Percentiles rank a stretch among this genome's conserved stretches.
phyloP scores from a whole-genome alignment of 345 rosid genomes.

The Citrus trifoliata region DNA sequence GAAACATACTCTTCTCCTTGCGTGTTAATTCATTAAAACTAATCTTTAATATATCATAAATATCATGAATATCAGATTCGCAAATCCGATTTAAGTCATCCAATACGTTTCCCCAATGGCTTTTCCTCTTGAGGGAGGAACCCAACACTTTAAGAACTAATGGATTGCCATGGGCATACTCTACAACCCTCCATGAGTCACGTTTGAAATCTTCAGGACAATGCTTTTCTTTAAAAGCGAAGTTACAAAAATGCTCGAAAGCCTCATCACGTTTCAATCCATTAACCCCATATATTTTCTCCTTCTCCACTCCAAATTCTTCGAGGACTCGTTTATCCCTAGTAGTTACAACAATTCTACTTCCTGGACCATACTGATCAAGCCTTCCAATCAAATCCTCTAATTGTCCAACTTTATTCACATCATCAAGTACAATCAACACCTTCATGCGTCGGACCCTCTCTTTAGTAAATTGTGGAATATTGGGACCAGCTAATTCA shows the following conservation, averaged over 20 bases:
- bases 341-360: not conserved
- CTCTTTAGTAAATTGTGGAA: not conserved
- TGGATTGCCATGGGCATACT: slow-evolving; percentile 17
- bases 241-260: not conserved
- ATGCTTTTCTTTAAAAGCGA: not conserved
- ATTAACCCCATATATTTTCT: not conserved
- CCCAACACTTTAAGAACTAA: not conserved
- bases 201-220: not conserved
- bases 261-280: not conserved
- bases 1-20: slow-evolving; percentile 26
- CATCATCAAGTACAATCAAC: not conserved
- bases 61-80: not conserved
- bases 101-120: not conserved
- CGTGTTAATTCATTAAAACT: slow-evolving; percentile 3
- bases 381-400: not conserved
- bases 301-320: not conserved
- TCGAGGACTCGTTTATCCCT: not conserved
- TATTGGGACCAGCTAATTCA: not conserved
- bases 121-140: not conserved
- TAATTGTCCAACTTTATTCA: not conserved
- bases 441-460: not conserved
- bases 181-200: not conserved
- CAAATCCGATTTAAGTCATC: not conserved
- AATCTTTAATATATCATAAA: not conserved
- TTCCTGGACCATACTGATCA: not conserved